These are phyloP conservation scores for Ensete glaucum DNA, from an alignment of 176 grass and related monocot genomes.

Conservation along the genomic window DNA sequence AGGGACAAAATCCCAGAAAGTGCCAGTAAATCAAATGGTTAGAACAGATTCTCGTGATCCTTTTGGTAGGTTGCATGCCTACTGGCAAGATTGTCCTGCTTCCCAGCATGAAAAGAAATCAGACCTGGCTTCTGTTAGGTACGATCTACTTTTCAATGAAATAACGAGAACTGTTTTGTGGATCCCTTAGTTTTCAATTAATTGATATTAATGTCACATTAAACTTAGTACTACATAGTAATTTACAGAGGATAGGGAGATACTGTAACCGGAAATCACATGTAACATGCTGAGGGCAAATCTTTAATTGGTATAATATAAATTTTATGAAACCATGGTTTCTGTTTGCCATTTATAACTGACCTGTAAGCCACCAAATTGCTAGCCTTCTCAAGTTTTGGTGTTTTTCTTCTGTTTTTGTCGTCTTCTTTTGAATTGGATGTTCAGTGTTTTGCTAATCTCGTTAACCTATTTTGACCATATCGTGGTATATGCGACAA, in stretches of 20 bases:
- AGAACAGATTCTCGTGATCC: conserved; percentile 78
- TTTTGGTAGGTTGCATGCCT: conserved; percentile 77
- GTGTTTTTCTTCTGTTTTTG: not conserved
- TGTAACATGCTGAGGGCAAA: not conserved
- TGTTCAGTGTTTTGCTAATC: not conserved
- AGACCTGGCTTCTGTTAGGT: conserved; percentile 75
- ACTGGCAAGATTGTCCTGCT: conserved; percentile 50
- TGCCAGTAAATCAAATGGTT: conserved; percentile 65
- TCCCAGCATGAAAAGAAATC: conserved; percentile 67
- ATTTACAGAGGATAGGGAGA: no score
- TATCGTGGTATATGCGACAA: no score
- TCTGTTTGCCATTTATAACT: not conserved
- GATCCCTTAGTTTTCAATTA: not conserved
- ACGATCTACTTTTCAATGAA: conserved; percentile 20
- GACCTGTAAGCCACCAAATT: not conserved
- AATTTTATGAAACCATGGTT: not conserved
- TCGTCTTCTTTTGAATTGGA: not conserved
- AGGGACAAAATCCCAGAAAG: conserved; percentile 69
- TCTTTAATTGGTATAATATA: not conserved
- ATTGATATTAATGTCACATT: not conserved
- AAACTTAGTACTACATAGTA: no score
- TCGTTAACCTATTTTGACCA: not conserved
- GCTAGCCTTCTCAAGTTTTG: not conserved
- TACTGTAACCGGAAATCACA: not conserved
- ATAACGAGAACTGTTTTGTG: not conserved